Evolutionary conservation across 768 basidiomycete genomes (phyloP).

Genomic region (Termitomyces sp.): DNA sequence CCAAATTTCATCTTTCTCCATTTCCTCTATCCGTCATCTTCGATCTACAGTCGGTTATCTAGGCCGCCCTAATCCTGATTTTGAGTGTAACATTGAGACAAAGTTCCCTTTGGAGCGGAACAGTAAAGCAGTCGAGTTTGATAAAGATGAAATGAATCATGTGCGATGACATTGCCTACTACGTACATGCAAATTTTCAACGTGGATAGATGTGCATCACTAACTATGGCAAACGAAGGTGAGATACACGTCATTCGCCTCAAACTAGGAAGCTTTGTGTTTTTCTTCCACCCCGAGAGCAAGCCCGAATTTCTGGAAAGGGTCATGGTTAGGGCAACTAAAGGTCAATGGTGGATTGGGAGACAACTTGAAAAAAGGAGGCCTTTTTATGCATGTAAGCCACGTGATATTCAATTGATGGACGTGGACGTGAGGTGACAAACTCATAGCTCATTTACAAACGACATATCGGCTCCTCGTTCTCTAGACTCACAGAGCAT

Average conservation of each 20-base stretch:
- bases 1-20: no score
- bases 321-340: not conserved
- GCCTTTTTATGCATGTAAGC: not conserved
- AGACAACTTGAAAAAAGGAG: not conserved
- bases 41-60: no score
- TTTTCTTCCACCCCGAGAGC: conserved; percentile 23
- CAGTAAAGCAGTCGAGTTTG: not conserved
- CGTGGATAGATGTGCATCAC: conserved; percentile 23
- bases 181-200: not conserved
- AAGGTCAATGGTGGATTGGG: not conserved
- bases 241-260: conserved; percentile 49
- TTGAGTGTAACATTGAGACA: no score
- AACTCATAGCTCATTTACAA: not conserved
- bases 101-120: no score
- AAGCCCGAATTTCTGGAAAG: conserved; percentile 8
- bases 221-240: conserved; percentile 65
- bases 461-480: not conserved
- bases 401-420: conserved; percentile 1
- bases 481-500: not conserved
- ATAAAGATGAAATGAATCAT: not conserved
- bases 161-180: not conserved
- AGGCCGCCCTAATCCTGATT: no score
- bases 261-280: conserved; percentile 57
- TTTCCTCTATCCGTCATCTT: no score
- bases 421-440: not conserved